A percentile compares a stretch with the other conserved stretches of the same genome.
phyloP scores from a whole-genome alignment of 129 eudicot species.

The Lonicera japonica region DNA sequence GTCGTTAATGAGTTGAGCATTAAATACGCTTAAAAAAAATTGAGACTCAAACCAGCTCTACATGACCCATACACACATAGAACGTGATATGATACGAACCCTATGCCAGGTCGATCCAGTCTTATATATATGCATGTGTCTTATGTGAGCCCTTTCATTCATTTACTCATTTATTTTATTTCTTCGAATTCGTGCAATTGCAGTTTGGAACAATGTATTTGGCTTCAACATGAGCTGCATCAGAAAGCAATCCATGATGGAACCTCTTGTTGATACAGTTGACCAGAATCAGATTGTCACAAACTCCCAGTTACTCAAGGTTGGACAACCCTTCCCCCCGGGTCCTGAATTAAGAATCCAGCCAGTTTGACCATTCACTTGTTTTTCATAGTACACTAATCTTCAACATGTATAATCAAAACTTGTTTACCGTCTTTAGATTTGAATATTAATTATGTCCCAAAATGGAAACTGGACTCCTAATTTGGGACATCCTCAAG shows the following conservation, averaged over 20 bases:
- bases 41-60: background rate
- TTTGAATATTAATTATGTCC: too few species aligned
- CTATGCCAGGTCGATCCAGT: too few species aligned
- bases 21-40: too few species aligned
- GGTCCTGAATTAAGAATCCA: too few species aligned
- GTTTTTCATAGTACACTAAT: too few species aligned
- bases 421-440: background rate
- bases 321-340: too few species aligned
- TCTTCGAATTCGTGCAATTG: constrained; percentile 9
- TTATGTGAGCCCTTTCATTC: background rate
- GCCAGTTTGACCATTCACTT: too few species aligned
- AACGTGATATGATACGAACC: too few species aligned
- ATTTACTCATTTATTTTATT: background rate
- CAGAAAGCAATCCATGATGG: constrained; percentile 76
- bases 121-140: too few species aligned
- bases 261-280: constrained; percentile 94
- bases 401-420: background rate
- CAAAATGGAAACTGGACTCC: too few species aligned
- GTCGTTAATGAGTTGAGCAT: background rate
- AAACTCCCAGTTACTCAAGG: constrained; percentile 83
- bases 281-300: constrained; percentile 90
- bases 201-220: constrained; percentile 95
- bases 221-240: constrained; percentile 99
- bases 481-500: too few species aligned
- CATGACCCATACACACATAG: too few species aligned